Conservation (phyloP, 2,329 filamentous ascomycete species). For the Talaromyces islandicus region DNA sequence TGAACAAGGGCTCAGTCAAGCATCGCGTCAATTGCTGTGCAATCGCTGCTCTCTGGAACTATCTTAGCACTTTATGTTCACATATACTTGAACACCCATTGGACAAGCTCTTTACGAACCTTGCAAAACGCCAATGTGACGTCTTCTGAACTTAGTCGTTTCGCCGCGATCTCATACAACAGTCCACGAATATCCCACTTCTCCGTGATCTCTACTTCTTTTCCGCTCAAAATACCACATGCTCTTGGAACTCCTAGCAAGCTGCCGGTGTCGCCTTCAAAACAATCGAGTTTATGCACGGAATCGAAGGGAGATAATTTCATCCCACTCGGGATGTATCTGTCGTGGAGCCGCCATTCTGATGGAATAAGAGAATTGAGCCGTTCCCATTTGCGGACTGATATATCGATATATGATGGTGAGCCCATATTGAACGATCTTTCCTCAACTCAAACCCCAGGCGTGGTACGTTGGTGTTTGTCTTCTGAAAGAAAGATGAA, state of each 20-base stretch:
- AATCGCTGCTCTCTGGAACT: conserved; percentile 28
- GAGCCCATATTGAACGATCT: conserved; percentile 11
- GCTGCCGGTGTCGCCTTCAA: conserved; percentile 22
- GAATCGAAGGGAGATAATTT: conserved; percentile 28
- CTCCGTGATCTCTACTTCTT: conserved; percentile 53
- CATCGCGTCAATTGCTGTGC: conserved; percentile 41
- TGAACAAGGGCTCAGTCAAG: conserved; percentile 49
- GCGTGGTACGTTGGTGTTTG: neutral
- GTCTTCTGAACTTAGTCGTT: conserved; percentile 34
- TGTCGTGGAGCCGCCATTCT: conserved; percentile 32
- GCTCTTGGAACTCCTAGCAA: conserved; percentile 47
- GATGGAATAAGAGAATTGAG: conserved; percentile 33
- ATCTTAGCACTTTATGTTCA: neutral
- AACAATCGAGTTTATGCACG: conserved; percentile 25
- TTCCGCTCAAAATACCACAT: conserved; percentile 46
- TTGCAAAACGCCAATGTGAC: conserved; percentile 53
- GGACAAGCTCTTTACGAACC: conserved; percentile 15
- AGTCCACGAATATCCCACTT: conserved; percentile 41
- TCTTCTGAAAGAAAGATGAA: neutral
- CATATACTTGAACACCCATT: neutral
- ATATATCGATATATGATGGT: conserved; percentile 26
- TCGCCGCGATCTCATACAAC: conserved; percentile 26
- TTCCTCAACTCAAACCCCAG: neutral
- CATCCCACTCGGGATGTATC: conserved; percentile 28
- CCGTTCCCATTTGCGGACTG: conserved; percentile 33